Base-by-base conservation (phyloP, 208 protist genomes). In the Crithidia mellificae region DNA sequence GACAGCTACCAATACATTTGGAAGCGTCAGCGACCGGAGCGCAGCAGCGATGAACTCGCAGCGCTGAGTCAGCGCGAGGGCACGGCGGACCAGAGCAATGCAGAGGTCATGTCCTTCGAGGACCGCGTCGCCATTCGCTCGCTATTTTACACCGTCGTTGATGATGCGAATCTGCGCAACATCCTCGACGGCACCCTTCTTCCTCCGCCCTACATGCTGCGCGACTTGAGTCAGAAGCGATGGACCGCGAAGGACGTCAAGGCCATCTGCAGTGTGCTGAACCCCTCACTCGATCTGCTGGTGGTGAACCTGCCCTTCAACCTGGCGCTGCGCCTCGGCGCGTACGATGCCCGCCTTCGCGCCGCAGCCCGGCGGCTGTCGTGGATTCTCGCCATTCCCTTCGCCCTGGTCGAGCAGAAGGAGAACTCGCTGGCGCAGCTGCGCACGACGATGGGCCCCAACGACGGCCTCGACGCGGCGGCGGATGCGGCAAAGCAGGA, bases 341-440 rank as follows among this genome's bases (percentile, higher is more conserved):
- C 67, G 0, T 95, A 95, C 62, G 85, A 93, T 47, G 87, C 90
- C 2, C 79, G 83, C 7, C 76, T 93, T 29, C 87, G 87, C 9
- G 85, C 84, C 6, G 87, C 84, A 22, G 61, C 72, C 1, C 67
- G 83, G 19, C 84, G 90, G 1, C 77, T 95, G 17, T 90, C 81
- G 55, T 89, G 84, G 77, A 56, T 92, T 19, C 77, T 93, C 39
- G 57, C 65, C 27, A 67, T 93, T 6, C 90, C 90, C 0, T 84
- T 88, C 50, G 20, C 47, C 0, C 58, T 93, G 5, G 72, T 95
- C 24, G 87, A 93, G 71, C 54, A 36, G 24, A 80, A 78, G 14
- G 90, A 95, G 66, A 49, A 36, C 6, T 29, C 51, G 5, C 55
- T 77, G 22, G 72, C 64, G 64, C 41, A 71, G 34, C 9, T 71